Evolutionary conservation across 495 filamentous ascomycete species (phyloP).

Genomic region (Geoglossum glabrum): DNA sequence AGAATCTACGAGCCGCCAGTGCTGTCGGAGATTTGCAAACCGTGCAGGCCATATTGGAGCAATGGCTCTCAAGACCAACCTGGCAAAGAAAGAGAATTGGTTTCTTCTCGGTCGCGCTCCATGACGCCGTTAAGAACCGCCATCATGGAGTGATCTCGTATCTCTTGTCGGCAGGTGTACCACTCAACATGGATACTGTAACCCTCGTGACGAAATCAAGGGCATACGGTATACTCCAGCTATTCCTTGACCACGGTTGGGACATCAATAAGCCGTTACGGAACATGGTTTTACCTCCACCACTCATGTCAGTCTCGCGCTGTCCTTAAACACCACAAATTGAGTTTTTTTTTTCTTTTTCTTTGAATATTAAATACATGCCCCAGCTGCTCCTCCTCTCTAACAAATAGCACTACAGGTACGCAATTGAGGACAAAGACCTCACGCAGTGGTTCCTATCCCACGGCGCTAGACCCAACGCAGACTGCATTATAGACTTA

Average conservation of each 20-base stretch:
- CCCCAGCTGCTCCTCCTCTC: too few relatives aligned
- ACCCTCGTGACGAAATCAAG: neutral
- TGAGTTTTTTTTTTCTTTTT: too few relatives aligned
- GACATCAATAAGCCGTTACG: neutral
- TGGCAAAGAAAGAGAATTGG: neutral
- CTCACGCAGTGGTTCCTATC: neutral
- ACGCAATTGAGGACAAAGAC: neutral
- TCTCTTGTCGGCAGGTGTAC: neutral
- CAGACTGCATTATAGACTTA: neutral
- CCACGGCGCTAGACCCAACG: neutral
- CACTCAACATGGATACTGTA: neutral
- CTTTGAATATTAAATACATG: too few relatives aligned
- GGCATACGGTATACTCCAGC: neutral
- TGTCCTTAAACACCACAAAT: neutral
- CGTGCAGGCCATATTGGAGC: too few relatives aligned
- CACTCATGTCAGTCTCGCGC: neutral
- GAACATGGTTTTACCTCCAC: neutral
- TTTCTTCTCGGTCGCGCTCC: neutral
- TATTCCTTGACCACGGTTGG: neutral
- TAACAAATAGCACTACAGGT: neutral
- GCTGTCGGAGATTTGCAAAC: too few relatives aligned
- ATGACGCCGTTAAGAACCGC: neutral
- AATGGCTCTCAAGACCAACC: too few relatives aligned
- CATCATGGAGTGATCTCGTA: neutral
- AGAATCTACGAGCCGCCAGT: too few relatives aligned